Conservation (phyloP, 306 rosid genomes). For the Lathyrus sativus region DNA sequence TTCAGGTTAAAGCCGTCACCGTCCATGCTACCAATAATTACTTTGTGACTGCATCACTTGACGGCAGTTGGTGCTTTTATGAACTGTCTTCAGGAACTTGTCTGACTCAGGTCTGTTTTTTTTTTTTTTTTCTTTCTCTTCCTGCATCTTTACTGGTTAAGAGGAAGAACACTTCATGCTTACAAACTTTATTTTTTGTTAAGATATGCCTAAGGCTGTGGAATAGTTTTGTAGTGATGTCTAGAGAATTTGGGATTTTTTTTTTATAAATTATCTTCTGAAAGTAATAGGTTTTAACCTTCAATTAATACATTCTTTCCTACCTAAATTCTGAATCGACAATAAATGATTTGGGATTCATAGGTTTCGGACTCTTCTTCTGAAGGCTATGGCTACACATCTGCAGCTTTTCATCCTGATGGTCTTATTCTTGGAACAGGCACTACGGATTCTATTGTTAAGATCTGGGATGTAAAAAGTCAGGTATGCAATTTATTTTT, state of each 20-base stretch:
- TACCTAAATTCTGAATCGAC: constrained; percentile 17
- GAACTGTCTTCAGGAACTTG: constrained; percentile 90
- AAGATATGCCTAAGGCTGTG: not conserved
- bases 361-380: constrained; percentile 71
- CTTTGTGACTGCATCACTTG: constrained; percentile 96
- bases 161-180: constrained; percentile 13
- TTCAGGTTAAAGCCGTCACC: constrained; percentile 97
- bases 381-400: constrained; percentile 64
- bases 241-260: constrained; percentile 1
- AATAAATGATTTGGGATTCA: constrained; percentile 33
- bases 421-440: constrained; percentile 99
- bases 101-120: constrained; percentile 73
- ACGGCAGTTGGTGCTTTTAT: constrained; percentile 94
- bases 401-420: constrained; percentile 99
- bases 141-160: not conserved
- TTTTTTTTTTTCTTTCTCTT: not conserved
- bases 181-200: not conserved
- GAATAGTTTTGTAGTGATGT: constrained; percentile 18
- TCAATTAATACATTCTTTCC: constrained; percentile 4
- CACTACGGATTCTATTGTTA: constrained; percentile 80
- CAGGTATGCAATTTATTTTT: constrained; percentile 59
- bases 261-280: not conserved
- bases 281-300: not conserved
- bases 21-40: constrained; percentile 94
- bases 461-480: constrained; percentile 98